A percentile compares a stretch with the other conserved stretches of the same genome.
These are phyloP conservation scores for Trifolium pratense DNA, from an alignment of 306 rosid genomes.

Conservation along the genomic window DNA sequence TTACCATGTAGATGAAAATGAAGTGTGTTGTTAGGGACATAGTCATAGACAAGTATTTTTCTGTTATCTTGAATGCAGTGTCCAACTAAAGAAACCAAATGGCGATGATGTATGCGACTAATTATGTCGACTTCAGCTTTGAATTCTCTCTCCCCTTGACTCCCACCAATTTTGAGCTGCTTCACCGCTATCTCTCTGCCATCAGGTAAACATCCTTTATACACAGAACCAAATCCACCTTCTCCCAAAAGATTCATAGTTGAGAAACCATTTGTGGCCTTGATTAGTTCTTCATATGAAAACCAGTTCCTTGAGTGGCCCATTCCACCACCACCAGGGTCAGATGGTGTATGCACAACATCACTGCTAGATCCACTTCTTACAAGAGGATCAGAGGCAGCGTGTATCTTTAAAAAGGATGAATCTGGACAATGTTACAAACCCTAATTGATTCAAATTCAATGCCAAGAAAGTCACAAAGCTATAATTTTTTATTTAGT, in stretches of 20 bases:
- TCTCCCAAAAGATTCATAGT: conserved; percentile 78
- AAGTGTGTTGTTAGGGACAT: conserved; percentile 76
- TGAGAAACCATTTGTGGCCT: conserved; percentile 81
- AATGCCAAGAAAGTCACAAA: conserved; percentile 12
- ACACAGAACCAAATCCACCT: conserved; percentile 95
- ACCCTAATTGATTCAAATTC: conserved; percentile 33
- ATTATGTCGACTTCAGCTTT: conserved; percentile 90
- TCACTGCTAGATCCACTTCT: conserved; percentile 65
- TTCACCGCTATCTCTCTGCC: conserved; percentile 92
- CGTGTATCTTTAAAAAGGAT: conserved; percentile 66
- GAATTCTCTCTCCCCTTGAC: conserved; percentile 93
- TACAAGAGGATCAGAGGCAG: conserved; percentile 72
- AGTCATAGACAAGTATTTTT: conserved; percentile 92
- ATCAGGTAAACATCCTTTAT: conserved; percentile 82
- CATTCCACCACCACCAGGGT: conserved; percentile 65
- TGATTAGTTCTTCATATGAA: conserved; percentile 75
- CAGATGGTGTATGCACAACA: conserved; percentile 58
- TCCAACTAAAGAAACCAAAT: conserved; percentile 91
- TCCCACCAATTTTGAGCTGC: conserved; percentile 79
- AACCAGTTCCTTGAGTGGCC: conserved; percentile 88
- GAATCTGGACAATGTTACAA: conserved; percentile 63
- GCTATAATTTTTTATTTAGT: conserved; percentile 3
- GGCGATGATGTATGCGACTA: conserved; percentile 93
- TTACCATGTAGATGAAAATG: conserved; percentile 91
- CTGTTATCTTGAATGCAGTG: conserved; percentile 74